These are phyloP conservation scores for Claviceps pusilla DNA, from an alignment of 2,329 filamentous ascomycete species.

Conservation along the genomic window DNA sequence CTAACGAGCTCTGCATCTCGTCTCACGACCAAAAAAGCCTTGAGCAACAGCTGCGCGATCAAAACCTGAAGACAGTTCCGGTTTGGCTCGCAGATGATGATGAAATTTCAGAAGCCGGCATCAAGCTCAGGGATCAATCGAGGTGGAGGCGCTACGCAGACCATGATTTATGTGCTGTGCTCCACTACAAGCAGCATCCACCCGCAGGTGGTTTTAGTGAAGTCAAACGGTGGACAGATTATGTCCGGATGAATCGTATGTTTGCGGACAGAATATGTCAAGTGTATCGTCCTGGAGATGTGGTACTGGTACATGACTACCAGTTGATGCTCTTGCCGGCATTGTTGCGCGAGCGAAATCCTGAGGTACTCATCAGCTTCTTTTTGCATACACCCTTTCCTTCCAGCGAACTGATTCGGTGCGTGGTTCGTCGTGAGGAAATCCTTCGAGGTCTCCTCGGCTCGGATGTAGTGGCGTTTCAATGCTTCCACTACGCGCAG, in stretches of 20 bases:
- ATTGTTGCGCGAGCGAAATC: constrained; percentile 68
- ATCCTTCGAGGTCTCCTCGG: constrained; percentile 77
- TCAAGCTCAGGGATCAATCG: constrained; percentile 62
- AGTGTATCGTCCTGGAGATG: constrained; percentile 78
- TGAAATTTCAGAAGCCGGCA: constrained; percentile 32
- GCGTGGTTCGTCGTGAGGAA: constrained; percentile 73
- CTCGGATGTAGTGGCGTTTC: constrained; percentile 83
- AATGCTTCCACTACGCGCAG: constrained; percentile 83
- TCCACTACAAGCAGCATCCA: constrained; percentile 90
- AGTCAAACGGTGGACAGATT: constrained; percentile 78
- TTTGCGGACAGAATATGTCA: constrained; percentile 81
- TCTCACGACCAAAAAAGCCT: constrained; percentile 53
- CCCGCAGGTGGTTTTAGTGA: constrained; percentile 70
- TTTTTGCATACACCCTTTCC: constrained; percentile 89
- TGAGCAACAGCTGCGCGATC: constrained; percentile 55
- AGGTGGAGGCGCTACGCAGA: constrained; percentile 84
- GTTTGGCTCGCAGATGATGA: constrained; percentile 75
- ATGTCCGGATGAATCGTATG: constrained; percentile 76
- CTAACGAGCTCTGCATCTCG: constrained; percentile 26
- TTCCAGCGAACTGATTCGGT: constrained; percentile 85
- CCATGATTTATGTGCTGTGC: constrained; percentile 77
- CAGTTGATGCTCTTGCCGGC: constrained; percentile 79
- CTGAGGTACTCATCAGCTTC: constrained; percentile 84
- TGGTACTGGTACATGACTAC: constrained; percentile 86
- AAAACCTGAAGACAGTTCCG: constrained; percentile 64